Base-by-base conservation (phyloP, 1,284 basidiomycete genomes). In the Agaricales sp. region DNA sequence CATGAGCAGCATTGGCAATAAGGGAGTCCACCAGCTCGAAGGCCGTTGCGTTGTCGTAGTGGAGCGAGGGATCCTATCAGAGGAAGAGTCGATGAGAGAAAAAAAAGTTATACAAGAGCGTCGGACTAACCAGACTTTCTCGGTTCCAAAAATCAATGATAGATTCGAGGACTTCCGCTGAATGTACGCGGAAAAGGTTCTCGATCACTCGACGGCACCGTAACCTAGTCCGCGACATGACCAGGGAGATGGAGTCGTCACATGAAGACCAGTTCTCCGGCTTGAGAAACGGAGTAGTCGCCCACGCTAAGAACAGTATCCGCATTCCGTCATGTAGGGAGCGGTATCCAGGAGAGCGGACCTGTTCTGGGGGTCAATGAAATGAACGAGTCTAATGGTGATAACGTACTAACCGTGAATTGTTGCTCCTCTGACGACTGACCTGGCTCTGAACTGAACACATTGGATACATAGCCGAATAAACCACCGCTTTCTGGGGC, bases 11-110 rank as follows among this genome's bases (percentile, higher is more conserved):
- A 59, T 81, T 95, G 1, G 90, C 77, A 2, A 92, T 80, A 16
- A 98, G 74, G 12, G 83, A 68, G 59, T 94, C 90, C 8, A 96
- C 70, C 43, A 96, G 76, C 51, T 92, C 87, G 58, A 95, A 93
- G 1, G 86, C 74, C 4, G 75, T 69, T 46, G 73, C 74, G 16
- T 71, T 71, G 14, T 35, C 30, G 30, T 35, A 35, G 11, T 68
- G 63, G n/a, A 63, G 51, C 30, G 59, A 60, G 26, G 67, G 61
- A 24, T 68, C 63, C 68, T 71, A 54, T 19, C 43, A 6, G 26
- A 38, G n/a, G 23, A 8, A 49, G 52, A 49, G 39, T 43, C 49
- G 50, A 21, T 12, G 50, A 14, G 25, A 43, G 22, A 37, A 4
- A 43, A 43, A 37, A 49, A 22, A 30, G 23, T 51, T 52, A 47